Evolutionary conservation across 345 rosid species (phyloP).

Genomic region (Corchorus capsularis): DNA sequence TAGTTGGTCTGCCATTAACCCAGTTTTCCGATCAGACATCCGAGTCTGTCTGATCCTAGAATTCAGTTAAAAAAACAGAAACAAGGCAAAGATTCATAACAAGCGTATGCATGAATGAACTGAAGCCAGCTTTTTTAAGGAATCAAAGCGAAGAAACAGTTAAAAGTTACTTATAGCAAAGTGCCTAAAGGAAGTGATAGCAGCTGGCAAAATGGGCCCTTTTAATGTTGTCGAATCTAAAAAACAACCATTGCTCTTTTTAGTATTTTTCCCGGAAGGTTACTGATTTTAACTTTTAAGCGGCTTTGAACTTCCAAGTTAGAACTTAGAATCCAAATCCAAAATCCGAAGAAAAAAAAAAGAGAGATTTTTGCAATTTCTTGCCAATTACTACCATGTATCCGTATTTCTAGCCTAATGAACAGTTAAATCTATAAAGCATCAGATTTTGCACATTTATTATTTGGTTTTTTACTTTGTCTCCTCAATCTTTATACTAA

Average conservation of each 20-base stretch:
- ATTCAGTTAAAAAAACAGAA: not conserved
- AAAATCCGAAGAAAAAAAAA: no score
- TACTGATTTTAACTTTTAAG: no score
- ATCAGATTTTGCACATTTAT: not conserved
- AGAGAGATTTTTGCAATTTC: not conserved
- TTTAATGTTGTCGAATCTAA: not conserved
- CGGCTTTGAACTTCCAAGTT: no score
- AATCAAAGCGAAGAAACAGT: not conserved
- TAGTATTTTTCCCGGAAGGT: not conserved
- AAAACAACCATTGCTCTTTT: no score
- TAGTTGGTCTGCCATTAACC: constrained; percentile 47
- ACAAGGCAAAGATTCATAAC: not conserved
- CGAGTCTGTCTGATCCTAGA: not conserved
- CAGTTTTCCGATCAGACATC: constrained; percentile 23
- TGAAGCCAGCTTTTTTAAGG: not conserved
- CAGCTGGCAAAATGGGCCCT: constrained; percentile 12
- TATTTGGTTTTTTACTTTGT: not conserved
- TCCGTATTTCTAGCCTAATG: not conserved
- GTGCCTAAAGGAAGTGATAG: not conserved
- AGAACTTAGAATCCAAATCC: no score
- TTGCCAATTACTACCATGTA: not conserved
- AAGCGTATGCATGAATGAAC: not conserved
- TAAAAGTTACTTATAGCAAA: not conserved
- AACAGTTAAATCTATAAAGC: not conserved
- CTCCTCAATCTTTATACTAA: not conserved